phyloP scores from a whole-genome alignment of 108 stramenopile genomes.

The Mayamaea pseudoterrestris region DNA sequence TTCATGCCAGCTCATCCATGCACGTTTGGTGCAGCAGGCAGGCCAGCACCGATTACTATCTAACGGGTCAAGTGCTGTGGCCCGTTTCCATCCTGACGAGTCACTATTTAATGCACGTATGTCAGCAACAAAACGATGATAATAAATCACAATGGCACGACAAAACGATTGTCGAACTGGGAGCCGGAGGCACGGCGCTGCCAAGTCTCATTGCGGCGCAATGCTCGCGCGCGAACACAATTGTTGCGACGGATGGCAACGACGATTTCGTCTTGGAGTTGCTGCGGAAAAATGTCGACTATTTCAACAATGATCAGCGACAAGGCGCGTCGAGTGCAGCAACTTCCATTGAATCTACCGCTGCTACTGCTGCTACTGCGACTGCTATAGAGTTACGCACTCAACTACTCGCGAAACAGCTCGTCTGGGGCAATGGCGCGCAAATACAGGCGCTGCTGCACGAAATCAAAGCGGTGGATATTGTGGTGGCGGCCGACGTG shows the following conservation, averaged over 20 bases:
- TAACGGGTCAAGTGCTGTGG: slow-evolving; percentile 18
- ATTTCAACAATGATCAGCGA: too few species aligned
- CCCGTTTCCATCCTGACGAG: slow-evolving; percentile 12
- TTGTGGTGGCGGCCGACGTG: slow-evolving; percentile 16
- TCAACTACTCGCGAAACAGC: not conserved
- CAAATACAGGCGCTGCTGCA: not conserved
- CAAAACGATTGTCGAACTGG: slow-evolving; percentile 1
- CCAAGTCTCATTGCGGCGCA: slow-evolving; percentile 5
- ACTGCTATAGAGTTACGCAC: not conserved
- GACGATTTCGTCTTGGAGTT: slow-evolving; percentile 2
- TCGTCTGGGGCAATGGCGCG: slow-evolving; percentile 5
- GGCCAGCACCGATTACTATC: slow-evolving; percentile 14
- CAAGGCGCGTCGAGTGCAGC: not conserved
- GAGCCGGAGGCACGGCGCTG: slow-evolving; percentile 6
- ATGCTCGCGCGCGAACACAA: not conserved
- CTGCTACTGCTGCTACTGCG: not conserved
- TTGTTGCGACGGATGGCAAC: slow-evolving; percentile 9
- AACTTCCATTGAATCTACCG: not conserved
- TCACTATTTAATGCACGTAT: slow-evolving; percentile 5
- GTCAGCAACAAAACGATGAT: not conserved
- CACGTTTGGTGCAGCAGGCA: slow-evolving; percentile 1
- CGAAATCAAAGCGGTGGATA: not conserved
- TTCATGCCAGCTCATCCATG: not conserved
- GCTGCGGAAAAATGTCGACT: slow-evolving; percentile 6
- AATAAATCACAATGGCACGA: not conserved